Percentiles rank a stretch among this genome's conserved stretches.
Conservation (phyloP, 1,284 basidiomycete genomes). For the Fomitopsis betulina region DNA sequence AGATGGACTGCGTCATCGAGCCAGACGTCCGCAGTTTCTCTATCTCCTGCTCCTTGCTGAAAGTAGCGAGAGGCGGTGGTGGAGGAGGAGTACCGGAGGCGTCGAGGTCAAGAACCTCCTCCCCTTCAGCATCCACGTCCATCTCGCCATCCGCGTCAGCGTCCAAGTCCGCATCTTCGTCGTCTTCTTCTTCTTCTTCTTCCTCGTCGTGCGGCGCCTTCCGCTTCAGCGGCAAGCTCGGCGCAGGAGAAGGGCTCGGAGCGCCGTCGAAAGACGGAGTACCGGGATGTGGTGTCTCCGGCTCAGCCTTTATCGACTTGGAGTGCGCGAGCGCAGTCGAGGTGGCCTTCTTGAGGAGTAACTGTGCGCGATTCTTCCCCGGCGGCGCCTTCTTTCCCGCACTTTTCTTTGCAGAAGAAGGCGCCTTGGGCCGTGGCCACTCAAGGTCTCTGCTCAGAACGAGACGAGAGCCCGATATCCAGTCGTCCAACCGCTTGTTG, state of each 20-base stretch:
- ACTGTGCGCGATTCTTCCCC: slow-evolving; percentile 44
- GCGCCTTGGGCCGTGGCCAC: slow-evolving; percentile 89
- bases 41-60: slow-evolving; percentile 98
- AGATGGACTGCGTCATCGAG: slow-evolving; percentile 98
- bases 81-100: slow-evolving; percentile 33
- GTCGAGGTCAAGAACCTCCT: slow-evolving; percentile 34
- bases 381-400: slow-evolving; percentile 47
- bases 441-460: slow-evolving; percentile 86
- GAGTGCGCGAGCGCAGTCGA: slow-evolving; percentile 24
- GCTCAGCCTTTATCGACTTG: slow-evolving; percentile 19
- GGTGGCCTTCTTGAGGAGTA: slow-evolving; percentile 31
- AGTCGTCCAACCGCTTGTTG: slow-evolving; percentile 98
- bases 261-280: slow-evolving; percentile 35
- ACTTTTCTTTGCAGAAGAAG: slow-evolving; percentile 49
- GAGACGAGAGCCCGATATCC: slow-evolving; percentile 90
- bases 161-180: slow-evolving; percentile 59
- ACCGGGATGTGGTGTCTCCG: slow-evolving; percentile 18
- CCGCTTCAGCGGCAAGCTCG: slow-evolving; percentile 57
- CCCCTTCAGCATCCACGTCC: slow-evolving; percentile 48
- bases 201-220: slow-evolving; percentile 56
- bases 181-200: slow-evolving; percentile 40
- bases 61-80: slow-evolving; percentile 46
- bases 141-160: slow-evolving; percentile 52
- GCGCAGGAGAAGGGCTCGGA: slow-evolving; percentile 49
- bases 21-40: slow-evolving; percentile 97